phyloP scores from a whole-genome alignment of 345 rosid genomes.

The Anastatica hierochuntica region DNA sequence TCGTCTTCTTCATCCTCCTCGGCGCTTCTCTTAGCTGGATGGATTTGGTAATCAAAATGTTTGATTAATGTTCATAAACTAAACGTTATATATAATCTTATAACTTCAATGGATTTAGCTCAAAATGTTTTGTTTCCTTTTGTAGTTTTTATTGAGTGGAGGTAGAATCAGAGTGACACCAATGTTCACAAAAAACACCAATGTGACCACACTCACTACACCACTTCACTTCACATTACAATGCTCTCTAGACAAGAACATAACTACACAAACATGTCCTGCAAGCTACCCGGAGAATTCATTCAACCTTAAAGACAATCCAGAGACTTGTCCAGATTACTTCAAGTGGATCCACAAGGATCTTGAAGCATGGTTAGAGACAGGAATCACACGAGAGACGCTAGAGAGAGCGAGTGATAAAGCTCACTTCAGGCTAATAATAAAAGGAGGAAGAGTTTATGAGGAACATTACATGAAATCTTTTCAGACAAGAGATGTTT shows the following conservation, averaged over 20 bases:
- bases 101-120: too few relatives aligned
- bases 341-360: constrained; percentile 62
- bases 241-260: neutral
- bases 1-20: constrained; percentile 22
- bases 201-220: too few relatives aligned
- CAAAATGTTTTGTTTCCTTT: too few relatives aligned
- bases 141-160: too few relatives aligned
- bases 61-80: too few relatives aligned
- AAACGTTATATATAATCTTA: too few relatives aligned
- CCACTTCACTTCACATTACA: too few relatives aligned
- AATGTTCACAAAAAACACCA: neutral
- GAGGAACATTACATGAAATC: constrained; percentile 29
- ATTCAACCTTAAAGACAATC: too few relatives aligned
- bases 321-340: constrained; percentile 43
- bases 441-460: constrained; percentile 38
- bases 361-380: constrained; percentile 35
- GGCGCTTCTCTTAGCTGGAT: constrained; percentile 23
- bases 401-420: constrained; percentile 28
- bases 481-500: constrained; percentile 46
- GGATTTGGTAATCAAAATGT: constrained; percentile 11
- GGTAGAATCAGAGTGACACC: too few relatives aligned
- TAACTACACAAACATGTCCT: constrained; percentile 21
- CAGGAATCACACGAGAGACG: constrained; percentile 40
- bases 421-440: constrained; percentile 43
- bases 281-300: neutral